Conservation (phyloP, 352 stramenopile species). For the Pythium biforme region DNA sequence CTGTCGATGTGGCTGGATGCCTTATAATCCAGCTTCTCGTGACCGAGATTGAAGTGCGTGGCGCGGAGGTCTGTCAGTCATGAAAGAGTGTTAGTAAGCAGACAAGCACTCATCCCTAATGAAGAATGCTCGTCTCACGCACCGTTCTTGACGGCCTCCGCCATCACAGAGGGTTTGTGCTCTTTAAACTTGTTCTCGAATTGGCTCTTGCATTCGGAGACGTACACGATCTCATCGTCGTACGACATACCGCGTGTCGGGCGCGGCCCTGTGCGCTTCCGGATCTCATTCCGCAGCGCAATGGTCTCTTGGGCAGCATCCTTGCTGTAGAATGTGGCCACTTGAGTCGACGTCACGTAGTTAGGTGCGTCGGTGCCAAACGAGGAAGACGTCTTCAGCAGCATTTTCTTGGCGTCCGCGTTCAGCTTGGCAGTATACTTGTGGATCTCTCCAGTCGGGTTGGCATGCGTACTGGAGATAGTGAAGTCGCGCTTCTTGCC, state of each 20-base stretch:
- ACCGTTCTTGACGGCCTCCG: constrained; percentile 77
- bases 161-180: constrained; percentile 73
- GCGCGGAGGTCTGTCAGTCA: constrained; percentile 53
- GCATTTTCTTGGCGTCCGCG: constrained; percentile 49
- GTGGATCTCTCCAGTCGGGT: constrained; percentile 63
- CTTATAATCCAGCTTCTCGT: constrained; percentile 65
- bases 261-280: constrained; percentile 52
- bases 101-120: no score
- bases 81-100: background rate
- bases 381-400: constrained; percentile 54
- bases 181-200: constrained; percentile 73
- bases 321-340: constrained; percentile 69
- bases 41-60: constrained; percentile 70
- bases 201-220: constrained; percentile 69
- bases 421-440: constrained; percentile 62
- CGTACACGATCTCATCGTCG: constrained; percentile 76
- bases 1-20: constrained; percentile 66
- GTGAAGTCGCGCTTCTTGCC: constrained; percentile 60
- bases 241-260: constrained; percentile 66
- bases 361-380: constrained; percentile 53
- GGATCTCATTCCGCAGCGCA: constrained; percentile 61
- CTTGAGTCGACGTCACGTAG: constrained; percentile 62
- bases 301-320: constrained; percentile 55
- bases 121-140: no score
- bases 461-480: constrained; percentile 46